Base-by-base conservation (phyloP, 1,284 basidiomycete genomes). In the Cutaneotrichosporon sp. region DNA sequence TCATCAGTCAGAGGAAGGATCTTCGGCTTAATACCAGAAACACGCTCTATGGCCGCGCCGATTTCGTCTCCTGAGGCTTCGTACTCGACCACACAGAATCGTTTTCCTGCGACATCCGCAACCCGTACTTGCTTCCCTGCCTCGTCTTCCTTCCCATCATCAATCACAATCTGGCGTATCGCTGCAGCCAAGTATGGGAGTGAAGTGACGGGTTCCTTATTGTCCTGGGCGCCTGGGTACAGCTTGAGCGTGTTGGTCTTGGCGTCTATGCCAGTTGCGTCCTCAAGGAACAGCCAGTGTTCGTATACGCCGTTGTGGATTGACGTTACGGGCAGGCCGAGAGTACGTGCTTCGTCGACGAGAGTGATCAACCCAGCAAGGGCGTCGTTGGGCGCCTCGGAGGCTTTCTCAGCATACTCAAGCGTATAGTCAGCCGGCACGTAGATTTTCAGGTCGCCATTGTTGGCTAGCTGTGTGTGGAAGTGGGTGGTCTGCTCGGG, bases 351-450 rank as follows among this genome's bases (percentile, higher is more conserved):
- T 20, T 49, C 34, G 16, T 35, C n/a, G 12, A 14, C 14, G 32
- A 10, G 11, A 5, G 22, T 5, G 1, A n/a, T 38, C 2, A 29
- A 3, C 48, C 52, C 53, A 29, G 8, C n/a, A 14, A 50, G 24
- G 17, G 47, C 6, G 3, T 9, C 7, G 43, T 53, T 57, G 16
- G 39, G 33, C 11, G 16, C 8, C n/a, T 47, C 47, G 19, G 33
- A 32, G 33, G 27, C 6, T 19, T 16, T 19, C n/a, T 10, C n/a
- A 16, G 34, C 34, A 19, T 34, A 54, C 49, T 46, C 44, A 29
- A 51, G 20, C 17, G 52, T 42, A 39, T 27, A 59, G 50, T 55
- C 50, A 33, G 57, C 54, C 6, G 57, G 52, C 11, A 59, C 26
- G 38, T 39, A 59, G 3, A 35, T 31, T 16, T 12, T 12, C 5